These are phyloP conservation scores for Phlyctochytrium bullatum DNA, from an alignment of 192 early-diverging fungal genomes.

Conservation along the genomic window DNA sequence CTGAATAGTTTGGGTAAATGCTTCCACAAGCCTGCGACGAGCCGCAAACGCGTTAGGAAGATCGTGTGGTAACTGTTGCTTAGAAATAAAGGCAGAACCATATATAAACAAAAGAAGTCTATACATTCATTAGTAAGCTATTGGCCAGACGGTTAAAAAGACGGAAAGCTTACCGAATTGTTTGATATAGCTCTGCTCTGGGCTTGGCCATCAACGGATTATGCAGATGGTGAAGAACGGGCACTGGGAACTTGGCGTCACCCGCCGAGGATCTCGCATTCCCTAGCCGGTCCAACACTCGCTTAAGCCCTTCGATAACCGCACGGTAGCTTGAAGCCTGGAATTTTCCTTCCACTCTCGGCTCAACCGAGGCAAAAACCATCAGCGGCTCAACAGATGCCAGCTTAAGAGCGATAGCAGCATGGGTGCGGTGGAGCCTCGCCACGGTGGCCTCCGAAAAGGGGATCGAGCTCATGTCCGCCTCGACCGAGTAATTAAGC, in stretches of 20 bases:
- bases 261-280: constrained; percentile 10
- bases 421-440: constrained; percentile 4
- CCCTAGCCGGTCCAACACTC: constrained; percentile 19
- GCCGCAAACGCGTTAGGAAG: constrained; percentile 18
- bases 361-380: constrained; percentile 11
- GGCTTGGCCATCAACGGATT: too few species aligned
- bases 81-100: constrained; percentile 12
- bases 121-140: too few species aligned
- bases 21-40: constrained; percentile 8
- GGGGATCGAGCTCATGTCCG: neutral
- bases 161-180: too few species aligned
- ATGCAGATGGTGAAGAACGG: too few species aligned
- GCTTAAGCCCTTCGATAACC: constrained; percentile 10
- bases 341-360: constrained; percentile 15
- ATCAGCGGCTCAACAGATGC: constrained; percentile 19
- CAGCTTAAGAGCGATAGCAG: constrained; percentile 10
- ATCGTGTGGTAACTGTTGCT: constrained; percentile 9
- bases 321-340: constrained; percentile 6
- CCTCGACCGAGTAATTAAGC: too few species aligned
- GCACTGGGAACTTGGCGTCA: neutral
- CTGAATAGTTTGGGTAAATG: neutral
- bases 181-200: too few species aligned
- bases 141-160: constrained; percentile 8
- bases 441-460: neutral
- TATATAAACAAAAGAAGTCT: constrained; percentile 18